Evolutionary conservation across 768 basidiomycete species (phyloP), one percentile per base, ranked within the genome.

Genomic region (Suillus brevipes): DNA sequence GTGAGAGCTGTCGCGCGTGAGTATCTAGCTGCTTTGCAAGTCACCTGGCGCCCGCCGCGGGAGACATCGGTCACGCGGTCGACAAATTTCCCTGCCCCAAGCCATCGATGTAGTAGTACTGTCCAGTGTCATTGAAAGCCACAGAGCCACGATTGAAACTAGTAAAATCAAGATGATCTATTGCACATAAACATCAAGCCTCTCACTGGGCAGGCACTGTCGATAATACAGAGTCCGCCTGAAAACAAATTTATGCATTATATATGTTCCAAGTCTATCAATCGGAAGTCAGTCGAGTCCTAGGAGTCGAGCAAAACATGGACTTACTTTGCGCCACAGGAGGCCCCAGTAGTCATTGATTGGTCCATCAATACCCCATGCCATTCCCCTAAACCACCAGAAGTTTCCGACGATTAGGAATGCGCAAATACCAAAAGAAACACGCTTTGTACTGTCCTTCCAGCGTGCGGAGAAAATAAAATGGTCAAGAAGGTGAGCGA

Each of bases 311-410:
- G 20, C 42, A 36, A 25, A 56, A 34, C 13, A 28, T 42, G 43
- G 6, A 77, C 83, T 36, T 61, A 85, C 85, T 73, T 84, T 81
- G 66, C 95, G 84, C 95, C 95, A 97, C 66, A 78, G 72, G 66
- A 95, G 78, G 1, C 95, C 94, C 84, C 84, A 85, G 71, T 94
- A 86, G 0, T 95, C 86, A 64, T 82, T 83, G 63, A 97, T 82
- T 2, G 95, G 91, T 0, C 97, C 97, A n/a, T 90, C 85, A 55
- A 98, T 91, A 1, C 97, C 97, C 77, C 93, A 95, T 3, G 95
- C 92, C 37, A 97, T 77, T 25, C 86, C 89, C 68, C 83, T 90
- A 81, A 97, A 99, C 95, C 94, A 97, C 93, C 92, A 97, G 82
- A 97, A 99, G 62, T 84, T 86, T n/a, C 80, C 81, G 8, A 97